Conservation (phyloP, 2,329 filamentous ascomycete species). For the Trichoderma sp. region DNA sequence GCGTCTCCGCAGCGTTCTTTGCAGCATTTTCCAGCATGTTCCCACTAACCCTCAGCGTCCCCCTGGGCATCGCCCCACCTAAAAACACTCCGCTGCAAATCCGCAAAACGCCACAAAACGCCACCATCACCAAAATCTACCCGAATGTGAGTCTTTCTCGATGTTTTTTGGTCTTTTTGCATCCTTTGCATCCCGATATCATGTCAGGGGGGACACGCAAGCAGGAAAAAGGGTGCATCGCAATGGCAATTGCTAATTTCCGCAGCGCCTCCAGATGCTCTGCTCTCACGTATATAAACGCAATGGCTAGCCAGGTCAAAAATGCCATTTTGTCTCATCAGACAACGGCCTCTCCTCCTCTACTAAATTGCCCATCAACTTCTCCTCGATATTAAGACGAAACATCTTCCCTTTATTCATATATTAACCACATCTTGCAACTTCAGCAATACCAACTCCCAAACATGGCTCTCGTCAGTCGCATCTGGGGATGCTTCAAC, state of each 20-base stretch:
- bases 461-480: background rate
- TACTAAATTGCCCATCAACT: too few relatives aligned
- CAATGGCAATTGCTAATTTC: background rate
- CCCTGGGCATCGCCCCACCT: too few relatives aligned
- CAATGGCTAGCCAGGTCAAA: background rate
- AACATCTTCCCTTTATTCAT: background rate
- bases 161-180: background rate
- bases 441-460: background rate
- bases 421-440: background rate
- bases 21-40: too few relatives aligned
- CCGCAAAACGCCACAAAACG: too few relatives aligned
- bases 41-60: too few relatives aligned
- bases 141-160: too few relatives aligned
- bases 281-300: background rate
- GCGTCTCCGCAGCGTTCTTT: too few relatives aligned
- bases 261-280: background rate
- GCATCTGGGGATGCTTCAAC: constrained; percentile 12
- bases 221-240: background rate
- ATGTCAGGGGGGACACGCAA: background rate
- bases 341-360: background rate
- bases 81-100: too few relatives aligned
- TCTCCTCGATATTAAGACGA: background rate
- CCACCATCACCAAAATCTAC: too few relatives aligned
- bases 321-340: background rate
- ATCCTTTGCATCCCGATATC: background rate